Base-by-base conservation (phyloP, 2,329 filamentous ascomycete genomes). In the Leptographium radiaticola region DNA sequence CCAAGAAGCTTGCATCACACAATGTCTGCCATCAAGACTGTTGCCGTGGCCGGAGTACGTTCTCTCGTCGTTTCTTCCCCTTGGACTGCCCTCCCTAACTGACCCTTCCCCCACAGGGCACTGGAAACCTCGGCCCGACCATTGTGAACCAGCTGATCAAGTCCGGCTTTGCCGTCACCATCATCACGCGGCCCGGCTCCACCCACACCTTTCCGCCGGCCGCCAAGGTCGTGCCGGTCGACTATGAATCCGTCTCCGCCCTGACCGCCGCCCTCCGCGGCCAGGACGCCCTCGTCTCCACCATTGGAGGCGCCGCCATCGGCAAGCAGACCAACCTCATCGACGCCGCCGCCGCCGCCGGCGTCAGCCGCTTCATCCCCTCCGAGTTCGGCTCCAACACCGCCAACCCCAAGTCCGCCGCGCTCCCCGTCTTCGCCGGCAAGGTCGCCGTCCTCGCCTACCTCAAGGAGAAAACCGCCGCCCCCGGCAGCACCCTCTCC, bases 321-420 rank as follows among this genome's bases (percentile, higher is more conserved):
- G 25, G 16, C 64, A 30, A 72, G 1, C 77, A 82, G 58, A 67
- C 66, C 46, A 69, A 69, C 47, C 66, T 81, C 59, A 72, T 81
- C 52, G 74, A 81, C 54, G 79, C 77, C 1, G 72, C 76, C 43
- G 70, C 77, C 40, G 67, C 68, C 12, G 77, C 76, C 1, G 75
- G 77, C 16, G 77, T 81, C 11, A 69, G 74, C 58, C 71, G 76
- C 18, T 78, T 78, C 64, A 65, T 81, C 18, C 76, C 77, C 7
- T 74, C 71, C 40, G 77, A 82, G 59, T 81, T 74, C 51, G 65
- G 64, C 7, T 66, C 67, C 7, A 65, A 70, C 66, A 68, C 68
- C 33, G 51, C 57, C 57, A 59, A 56, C 8, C 51, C 60, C 10
- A 61, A 64, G 13, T 58, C 62, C 0, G 59, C 57, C 7, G 62